Conservation (phyloP, 2,329 filamentous ascomycete genomes). For the Fusarium ambrosium region DNA sequence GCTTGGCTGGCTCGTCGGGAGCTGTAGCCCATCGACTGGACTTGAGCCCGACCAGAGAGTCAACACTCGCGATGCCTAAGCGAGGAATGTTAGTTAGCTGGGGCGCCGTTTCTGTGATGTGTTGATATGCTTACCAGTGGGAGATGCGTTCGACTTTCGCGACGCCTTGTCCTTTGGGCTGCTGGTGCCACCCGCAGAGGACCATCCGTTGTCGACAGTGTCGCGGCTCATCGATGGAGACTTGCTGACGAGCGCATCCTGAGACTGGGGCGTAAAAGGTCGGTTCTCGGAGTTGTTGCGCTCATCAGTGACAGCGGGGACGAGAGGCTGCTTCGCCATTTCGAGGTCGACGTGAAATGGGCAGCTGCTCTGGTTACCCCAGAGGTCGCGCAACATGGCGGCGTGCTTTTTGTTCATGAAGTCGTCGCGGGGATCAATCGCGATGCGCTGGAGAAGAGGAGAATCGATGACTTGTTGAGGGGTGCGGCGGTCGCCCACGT, state of each 20-base stretch:
- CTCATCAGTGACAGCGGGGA: not conserved
- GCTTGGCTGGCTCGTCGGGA: not conserved
- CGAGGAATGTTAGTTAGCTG: not conserved
- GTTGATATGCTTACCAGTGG: not conserved
- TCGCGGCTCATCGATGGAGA: not conserved
- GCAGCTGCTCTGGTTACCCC: constrained; percentile 20
- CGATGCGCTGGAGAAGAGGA: constrained; percentile 13
- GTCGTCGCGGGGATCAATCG: not conserved
- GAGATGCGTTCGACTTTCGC: not conserved
- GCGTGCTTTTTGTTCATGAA: not conserved
- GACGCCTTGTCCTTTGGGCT: not conserved
- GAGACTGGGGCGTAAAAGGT: not conserved
- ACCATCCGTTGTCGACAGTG: not conserved
- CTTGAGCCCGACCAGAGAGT: constrained; percentile 12
- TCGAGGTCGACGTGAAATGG: constrained; percentile 17
- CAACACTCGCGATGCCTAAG: constrained; percentile 7
- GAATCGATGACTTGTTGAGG: constrained; percentile 34
- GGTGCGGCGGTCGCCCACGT: constrained; percentile 19
- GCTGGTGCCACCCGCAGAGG: too few relatives aligned
- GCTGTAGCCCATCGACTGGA: constrained; percentile 30
- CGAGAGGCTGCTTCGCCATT: not conserved
- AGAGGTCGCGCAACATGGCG: constrained; percentile 1
- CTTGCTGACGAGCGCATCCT: not conserved
- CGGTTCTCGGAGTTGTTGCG: too few relatives aligned
- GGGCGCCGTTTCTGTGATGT: rapidly evolving